Percentiles rank a stretch among this genome's conserved stretches.
phyloP scores from a whole-genome alignment of 2,329 filamentous ascomycete species.

The Fusarium ambrosium region DNA sequence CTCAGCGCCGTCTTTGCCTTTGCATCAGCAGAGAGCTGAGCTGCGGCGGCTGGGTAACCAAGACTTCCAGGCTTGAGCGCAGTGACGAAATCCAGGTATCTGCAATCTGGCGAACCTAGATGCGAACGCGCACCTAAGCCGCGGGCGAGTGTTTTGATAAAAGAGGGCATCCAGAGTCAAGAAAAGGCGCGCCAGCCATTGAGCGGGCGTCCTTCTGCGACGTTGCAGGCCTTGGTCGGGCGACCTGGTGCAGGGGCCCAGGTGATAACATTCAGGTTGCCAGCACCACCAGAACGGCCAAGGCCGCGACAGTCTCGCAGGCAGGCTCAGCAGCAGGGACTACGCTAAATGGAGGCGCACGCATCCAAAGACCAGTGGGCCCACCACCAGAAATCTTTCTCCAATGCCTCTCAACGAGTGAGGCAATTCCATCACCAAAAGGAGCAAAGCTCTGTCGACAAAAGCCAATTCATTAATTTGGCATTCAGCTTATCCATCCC shows the following conservation, averaged over 20 bases:
- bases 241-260: conserved; percentile 41
- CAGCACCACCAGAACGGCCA: conserved; percentile 27
- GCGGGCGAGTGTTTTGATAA: conserved; percentile 43
- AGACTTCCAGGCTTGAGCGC: conserved; percentile 22
- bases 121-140: conserved; percentile 40
- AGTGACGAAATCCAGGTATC: conserved; percentile 41
- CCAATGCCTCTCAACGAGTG: conserved; percentile 36
- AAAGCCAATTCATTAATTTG: conserved; percentile 39
- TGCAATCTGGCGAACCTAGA: conserved; percentile 41
- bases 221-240: conserved; percentile 30
- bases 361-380: conserved; percentile 39
- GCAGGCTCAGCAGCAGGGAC: conserved; percentile 36
- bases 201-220: conserved; percentile 40
- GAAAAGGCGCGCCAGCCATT: conserved; percentile 33
- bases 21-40: conserved; percentile 35
- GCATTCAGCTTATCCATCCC: conserved; percentile 19
- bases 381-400: conserved; percentile 39
- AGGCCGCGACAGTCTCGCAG: conserved; percentile 37
- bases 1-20: conserved; percentile 41
- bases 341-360: conserved; percentile 41
- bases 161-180: conserved; percentile 42
- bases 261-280: conserved; percentile 38
- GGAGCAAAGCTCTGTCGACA: conserved; percentile 28
- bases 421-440: conserved; percentile 33
- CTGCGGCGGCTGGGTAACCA: conserved; percentile 38